phyloP scores from a whole-genome alignment of 352 stramenopile genomes.

The Globisporangium barbulae region DNA sequence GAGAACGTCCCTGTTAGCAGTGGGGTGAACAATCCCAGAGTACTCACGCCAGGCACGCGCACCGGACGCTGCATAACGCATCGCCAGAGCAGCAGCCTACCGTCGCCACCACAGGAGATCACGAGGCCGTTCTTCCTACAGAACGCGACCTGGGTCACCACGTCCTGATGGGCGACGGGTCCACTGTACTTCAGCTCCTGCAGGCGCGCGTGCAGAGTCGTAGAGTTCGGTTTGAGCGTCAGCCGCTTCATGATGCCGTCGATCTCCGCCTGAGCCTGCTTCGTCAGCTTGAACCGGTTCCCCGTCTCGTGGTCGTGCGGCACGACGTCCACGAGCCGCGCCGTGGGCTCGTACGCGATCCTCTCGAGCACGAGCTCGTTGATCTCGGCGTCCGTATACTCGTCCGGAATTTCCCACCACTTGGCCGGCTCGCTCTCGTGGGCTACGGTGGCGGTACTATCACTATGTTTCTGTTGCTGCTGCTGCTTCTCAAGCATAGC shows the following conservation, averaged over 20 bases:
- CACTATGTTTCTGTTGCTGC: neutral
- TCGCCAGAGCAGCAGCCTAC: constrained; percentile 50
- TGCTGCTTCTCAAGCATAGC: constrained; percentile 21
- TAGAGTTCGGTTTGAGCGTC: constrained; percentile 45
- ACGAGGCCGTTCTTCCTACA: constrained; percentile 58
- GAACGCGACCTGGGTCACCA: constrained; percentile 42
- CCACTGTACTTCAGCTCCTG: constrained; percentile 53
- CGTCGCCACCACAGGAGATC: constrained; percentile 46
- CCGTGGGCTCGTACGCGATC: constrained; percentile 53
- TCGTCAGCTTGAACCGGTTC: constrained; percentile 61
- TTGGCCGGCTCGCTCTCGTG: constrained; percentile 44
- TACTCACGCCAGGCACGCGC: constrained; percentile 55
- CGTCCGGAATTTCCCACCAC: constrained; percentile 75
- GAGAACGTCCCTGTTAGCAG: constrained; percentile 35
- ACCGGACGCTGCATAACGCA: constrained; percentile 48
- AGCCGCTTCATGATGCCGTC: constrained; percentile 48
- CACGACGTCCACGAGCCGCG: constrained; percentile 54
- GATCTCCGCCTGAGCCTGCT: constrained; percentile 52
- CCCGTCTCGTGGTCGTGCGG: constrained; percentile 62
- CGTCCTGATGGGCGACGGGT: constrained; percentile 43
- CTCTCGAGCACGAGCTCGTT: constrained; percentile 61
- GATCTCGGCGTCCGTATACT: constrained; percentile 59
- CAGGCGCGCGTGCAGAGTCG: constrained; percentile 32
- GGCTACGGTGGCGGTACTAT: neutral
- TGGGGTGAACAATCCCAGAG: constrained; percentile 52